A percentile compares a stretch with the other conserved stretches of the same genome.
phyloP scores from a whole-genome alignment of 805 yeast genomes.

The Spathaspora sp. region DNA sequence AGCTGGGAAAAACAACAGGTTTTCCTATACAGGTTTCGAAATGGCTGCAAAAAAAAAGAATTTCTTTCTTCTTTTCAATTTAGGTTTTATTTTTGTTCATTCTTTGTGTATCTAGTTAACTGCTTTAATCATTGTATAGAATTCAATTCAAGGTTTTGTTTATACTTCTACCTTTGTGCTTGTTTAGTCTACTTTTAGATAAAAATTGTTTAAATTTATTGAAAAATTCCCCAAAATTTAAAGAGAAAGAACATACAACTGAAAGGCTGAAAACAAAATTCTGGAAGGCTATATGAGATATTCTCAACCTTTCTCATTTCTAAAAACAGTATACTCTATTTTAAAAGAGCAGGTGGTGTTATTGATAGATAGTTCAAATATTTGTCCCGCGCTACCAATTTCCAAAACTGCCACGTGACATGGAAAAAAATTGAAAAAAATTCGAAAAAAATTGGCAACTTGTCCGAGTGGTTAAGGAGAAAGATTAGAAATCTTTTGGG shows the following conservation, averaged over 20 bases:
- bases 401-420: not conserved
- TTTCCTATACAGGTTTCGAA: not conserved
- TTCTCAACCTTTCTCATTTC: too few relatives aligned
- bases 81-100: not conserved
- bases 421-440: too few relatives aligned
- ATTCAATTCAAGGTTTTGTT: not conserved
- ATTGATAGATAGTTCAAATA: too few relatives aligned
- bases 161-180: not conserved
- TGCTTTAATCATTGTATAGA: not conserved
- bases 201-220: too few relatives aligned
- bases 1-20: too few relatives aligned
- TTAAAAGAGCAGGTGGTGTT: too few relatives aligned
- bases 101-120: not conserved
- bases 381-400: not conserved
- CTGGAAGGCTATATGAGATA: too few relatives aligned
- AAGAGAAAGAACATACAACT: too few relatives aligned
- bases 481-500: constrained; percentile 46
- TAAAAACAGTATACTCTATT: too few relatives aligned
- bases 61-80: not conserved
- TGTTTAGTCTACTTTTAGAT: too few relatives aligned
- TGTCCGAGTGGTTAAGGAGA: constrained; percentile 41
- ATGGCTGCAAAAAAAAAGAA: constrained; percentile 2
- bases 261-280: too few relatives aligned
- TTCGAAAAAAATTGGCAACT: constrained; percentile 22
- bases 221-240: too few relatives aligned